A percentile compares a stretch with the other conserved stretches of the same genome.
Evolutionary conservation across 2,329 filamentous ascomycete genomes (phyloP).

Genomic region (Blumeria graminis): DNA sequence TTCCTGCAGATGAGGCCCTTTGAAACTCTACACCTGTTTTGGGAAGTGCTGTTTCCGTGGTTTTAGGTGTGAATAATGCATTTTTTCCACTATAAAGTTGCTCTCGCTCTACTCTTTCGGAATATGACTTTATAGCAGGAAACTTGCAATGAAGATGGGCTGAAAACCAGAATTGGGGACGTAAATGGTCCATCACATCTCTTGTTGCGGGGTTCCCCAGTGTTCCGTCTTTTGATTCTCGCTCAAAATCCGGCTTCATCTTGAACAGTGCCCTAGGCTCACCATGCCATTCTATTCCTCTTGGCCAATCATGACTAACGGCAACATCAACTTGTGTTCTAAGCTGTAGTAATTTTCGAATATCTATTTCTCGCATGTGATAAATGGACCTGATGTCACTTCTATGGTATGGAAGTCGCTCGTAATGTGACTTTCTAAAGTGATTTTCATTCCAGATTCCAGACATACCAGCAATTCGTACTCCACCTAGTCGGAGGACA

Average conservation of each 20-base stretch:
- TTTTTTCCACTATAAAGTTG: neutral
- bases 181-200: conserved; percentile 55
- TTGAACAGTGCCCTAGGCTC: conserved; percentile 42
- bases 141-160: conserved; percentile 87
- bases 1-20: neutral
- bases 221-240: conserved; percentile 50
- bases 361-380: conserved; percentile 70
- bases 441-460: conserved; percentile 90
- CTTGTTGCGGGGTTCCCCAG: conserved; percentile 62
- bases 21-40: neutral
- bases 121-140: conserved; percentile 38
- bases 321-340: conserved; percentile 78
- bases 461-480: conserved; percentile 73
- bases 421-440: conserved; percentile 61
- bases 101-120: conserved; percentile 7
- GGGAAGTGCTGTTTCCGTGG: neutral
- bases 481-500: conserved; percentile 55
- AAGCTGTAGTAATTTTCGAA: conserved; percentile 68
- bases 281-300: conserved; percentile 56
- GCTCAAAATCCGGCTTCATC: conserved; percentile 48
- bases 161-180: conserved; percentile 76
- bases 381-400: conserved; percentile 66
- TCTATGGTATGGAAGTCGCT: conserved; percentile 61
- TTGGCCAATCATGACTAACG: conserved; percentile 89
- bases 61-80: neutral